Evolutionary conservation across 2,329 filamentous ascomycete genomes (phyloP), one percentile per base, ranked within the genome.

Genomic region (Chaetomiaceae sp.): DNA sequence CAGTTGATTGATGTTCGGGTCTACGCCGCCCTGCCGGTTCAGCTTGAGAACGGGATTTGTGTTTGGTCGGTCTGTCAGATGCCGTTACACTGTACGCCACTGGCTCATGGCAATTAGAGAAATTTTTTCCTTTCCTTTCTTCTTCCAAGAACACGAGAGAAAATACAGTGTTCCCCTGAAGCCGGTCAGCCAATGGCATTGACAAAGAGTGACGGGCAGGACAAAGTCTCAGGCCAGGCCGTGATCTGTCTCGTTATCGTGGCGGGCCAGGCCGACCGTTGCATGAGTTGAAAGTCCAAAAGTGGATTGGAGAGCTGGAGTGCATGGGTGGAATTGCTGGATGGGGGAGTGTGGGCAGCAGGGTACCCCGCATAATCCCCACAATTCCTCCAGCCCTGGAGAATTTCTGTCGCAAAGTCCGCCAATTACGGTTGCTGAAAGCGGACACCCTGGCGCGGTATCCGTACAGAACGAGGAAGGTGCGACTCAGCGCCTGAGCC

Each of bases 351-450:
- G 34, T 15, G 19, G 34, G 20, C 37, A 42, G 46, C 51, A 51
- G 38, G 51, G 29, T 50, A 49, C 59, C 59, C 59, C 60, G 57
- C 59, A 54, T 48, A 25, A 44, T 50, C 59, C 49, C 58, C 61
- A 58, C 57, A 60, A 55, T 59, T 61, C 57, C 56, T 56, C 58
- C 61, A 58, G 55, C 34, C 27, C 59, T 63, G 61, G 61, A 63
- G 61, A 63, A 63, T 11, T 59, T 55, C 31, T 44, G 45, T n/a
- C 2, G 12, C 34, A 56, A 63, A 61, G 58, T 61, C 61, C 61
- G 59, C 61, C 59, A 63, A 63, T 63, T 53, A 59, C 52, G 48
- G 46, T 17, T 36, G 43, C 38, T 34, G 33, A 33, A 37, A 31
- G 25, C 19, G 4, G 6, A n/a, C 9, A 14, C 33, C 52, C 36